Evolutionary conservation across 73 alveolate species (phyloP).

Genomic region (Breviolum minutum): DNA sequence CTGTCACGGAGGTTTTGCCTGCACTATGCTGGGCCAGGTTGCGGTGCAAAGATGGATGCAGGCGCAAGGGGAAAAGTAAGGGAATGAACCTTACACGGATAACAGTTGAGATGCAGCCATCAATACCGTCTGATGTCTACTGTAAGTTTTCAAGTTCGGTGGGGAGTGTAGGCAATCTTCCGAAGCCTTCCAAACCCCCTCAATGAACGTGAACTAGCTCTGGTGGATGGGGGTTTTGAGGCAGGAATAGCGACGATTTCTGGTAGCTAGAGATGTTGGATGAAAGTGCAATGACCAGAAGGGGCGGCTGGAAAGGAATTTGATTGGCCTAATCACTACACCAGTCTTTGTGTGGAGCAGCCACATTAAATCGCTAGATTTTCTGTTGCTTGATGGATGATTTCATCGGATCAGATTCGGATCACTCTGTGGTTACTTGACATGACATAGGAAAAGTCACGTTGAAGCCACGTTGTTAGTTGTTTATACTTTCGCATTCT

Average conservation of each 20-base stretch:
- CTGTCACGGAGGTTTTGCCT: not conserved
- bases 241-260: too few species aligned
- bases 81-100: too few species aligned
- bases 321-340: too few species aligned
- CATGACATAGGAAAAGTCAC: not conserved
- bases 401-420: not conserved
- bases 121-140: not conserved
- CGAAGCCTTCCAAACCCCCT: too few species aligned
- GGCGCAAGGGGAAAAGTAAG: not conserved
- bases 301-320: too few species aligned
- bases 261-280: too few species aligned
- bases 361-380: too few species aligned
- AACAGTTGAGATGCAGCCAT: not conserved
- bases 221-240: too few species aligned
- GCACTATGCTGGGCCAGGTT: constrained; percentile 2
- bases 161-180: not conserved
- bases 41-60: not conserved
- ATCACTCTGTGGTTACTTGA: not conserved
- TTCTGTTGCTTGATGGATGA: too few species aligned
- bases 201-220: too few species aligned
- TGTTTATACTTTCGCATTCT: not conserved
- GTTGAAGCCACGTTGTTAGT: not conserved
- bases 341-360: too few species aligned
- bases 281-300: too few species aligned
- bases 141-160: not conserved